Conservation (phyloP, 78 protist species). For the Dictyostelium discoideum region DNA sequence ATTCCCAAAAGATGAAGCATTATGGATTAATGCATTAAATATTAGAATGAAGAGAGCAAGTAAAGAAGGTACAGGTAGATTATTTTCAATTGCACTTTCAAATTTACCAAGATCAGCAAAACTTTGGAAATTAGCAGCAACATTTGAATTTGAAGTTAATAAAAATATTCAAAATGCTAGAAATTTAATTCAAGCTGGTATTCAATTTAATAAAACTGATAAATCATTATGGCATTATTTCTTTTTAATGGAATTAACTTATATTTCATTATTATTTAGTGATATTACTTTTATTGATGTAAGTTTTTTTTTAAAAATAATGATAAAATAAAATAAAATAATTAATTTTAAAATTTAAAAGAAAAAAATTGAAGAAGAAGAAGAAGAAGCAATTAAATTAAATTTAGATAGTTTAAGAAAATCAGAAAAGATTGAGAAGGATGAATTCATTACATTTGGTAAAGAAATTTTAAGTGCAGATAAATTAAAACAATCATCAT, state of each 20-base stretch:
- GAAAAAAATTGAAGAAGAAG: background rate
- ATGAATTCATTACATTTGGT: constrained; percentile 51
- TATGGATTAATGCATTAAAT: constrained; percentile 59
- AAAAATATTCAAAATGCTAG: constrained; percentile 31
- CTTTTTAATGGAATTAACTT: constrained; percentile 38
- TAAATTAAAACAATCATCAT: background rate
- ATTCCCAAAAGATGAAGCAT: constrained; percentile 71
- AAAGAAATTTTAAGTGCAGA: constrained; percentile 34
- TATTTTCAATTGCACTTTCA: constrained; percentile 42
- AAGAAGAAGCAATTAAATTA: background rate
- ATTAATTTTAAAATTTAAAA: background rate
- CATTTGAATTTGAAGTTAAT: constrained; percentile 59
- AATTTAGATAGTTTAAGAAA: background rate
- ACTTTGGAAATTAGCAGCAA: constrained; percentile 65
- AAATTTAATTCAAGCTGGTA: constrained; percentile 59
- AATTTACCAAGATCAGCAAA: constrained; percentile 43
- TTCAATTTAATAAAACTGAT: constrained; percentile 31
- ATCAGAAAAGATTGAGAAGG: background rate
- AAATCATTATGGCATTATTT: constrained; percentile 50
- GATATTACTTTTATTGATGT: constrained; percentile 5
- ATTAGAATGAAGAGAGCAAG: constrained; percentile 35
- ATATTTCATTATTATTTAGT: constrained; percentile 20
- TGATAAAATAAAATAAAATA: background rate
- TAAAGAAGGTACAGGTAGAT: constrained; percentile 37
- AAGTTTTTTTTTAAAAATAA: background rate